A percentile compares a stretch with the other conserved stretches of the same genome.
These are phyloP conservation scores for Betula pendula DNA, from an alignment of 306 rosid species.

Conservation along the genomic window DNA sequence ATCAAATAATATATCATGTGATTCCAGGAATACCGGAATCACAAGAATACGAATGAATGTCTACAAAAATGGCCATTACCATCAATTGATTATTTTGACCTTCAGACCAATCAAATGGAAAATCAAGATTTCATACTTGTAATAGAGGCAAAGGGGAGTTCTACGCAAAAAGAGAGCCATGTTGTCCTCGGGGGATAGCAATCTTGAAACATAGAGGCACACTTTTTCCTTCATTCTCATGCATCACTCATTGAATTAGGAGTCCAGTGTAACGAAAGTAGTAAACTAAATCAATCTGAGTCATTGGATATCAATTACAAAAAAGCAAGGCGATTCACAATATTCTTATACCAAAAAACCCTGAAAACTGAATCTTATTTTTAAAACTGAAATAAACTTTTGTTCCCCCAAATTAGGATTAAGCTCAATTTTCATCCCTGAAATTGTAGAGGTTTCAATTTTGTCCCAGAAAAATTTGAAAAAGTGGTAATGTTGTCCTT, in stretches of 20 bases:
- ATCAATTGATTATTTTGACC: neutral
- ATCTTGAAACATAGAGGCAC: neutral
- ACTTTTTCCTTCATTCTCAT: neutral
- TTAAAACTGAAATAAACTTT: neutral
- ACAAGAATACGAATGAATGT: neutral
- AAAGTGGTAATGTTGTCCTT: neutral
- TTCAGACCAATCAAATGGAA: neutral
- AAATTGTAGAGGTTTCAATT: neutral
- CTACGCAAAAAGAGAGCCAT: neutral
- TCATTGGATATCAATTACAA: neutral
- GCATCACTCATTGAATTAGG: neutral
- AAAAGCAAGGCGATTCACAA: neutral
- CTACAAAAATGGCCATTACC: neutral
- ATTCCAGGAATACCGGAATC: neutral
- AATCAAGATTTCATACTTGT: neutral
- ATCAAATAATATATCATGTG: neutral
- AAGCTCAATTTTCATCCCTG: neutral
- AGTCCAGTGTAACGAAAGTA: neutral
- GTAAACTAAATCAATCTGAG: conserved; percentile 15
- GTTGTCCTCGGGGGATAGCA: neutral
- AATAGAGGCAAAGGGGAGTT: neutral
- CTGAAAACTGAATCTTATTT: neutral
- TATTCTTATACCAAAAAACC: neutral
- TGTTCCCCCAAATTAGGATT: neutral
- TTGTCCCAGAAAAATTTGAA: neutral